These are phyloP conservation scores for Zangia roseola DNA, from an alignment of 768 basidiomycete species.

Conservation along the genomic window DNA sequence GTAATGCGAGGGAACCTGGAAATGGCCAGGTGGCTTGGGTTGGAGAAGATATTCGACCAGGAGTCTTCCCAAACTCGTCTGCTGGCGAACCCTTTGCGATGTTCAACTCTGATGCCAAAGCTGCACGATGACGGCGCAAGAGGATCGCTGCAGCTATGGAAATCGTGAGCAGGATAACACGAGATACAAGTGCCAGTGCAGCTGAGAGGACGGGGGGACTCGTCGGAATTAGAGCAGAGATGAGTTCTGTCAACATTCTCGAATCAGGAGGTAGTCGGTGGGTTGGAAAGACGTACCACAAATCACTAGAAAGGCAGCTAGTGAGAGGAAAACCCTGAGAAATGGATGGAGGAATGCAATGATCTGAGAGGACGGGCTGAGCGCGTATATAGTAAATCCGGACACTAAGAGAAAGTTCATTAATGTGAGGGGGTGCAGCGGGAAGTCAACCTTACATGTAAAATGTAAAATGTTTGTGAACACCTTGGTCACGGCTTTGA, in stretches of 20 bases:
- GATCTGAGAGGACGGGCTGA: constrained; percentile 7
- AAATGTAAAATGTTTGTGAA: constrained; percentile 20
- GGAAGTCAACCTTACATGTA: constrained; percentile 16
- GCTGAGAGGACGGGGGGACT: constrained; percentile 27
- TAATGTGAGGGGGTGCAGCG: not conserved
- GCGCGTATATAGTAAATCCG: constrained; percentile 24
- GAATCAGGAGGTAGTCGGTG: not conserved
- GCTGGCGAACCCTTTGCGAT: constrained; percentile 15
- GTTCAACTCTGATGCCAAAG: not conserved
- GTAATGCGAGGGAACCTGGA: constrained; percentile 27
- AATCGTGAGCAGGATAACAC: constrained; percentile 18
- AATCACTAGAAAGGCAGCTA: constrained; percentile 21
- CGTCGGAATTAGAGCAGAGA: constrained; percentile 24
- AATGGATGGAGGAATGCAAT: constrained; percentile 6
- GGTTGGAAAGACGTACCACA: constrained; percentile 24
- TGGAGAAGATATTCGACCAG: constrained; percentile 27
- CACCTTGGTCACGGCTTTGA: constrained; percentile 14
- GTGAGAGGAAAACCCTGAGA: constrained; percentile 14
- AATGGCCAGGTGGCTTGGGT: constrained; percentile 34
- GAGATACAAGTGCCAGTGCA: constrained; percentile 23
- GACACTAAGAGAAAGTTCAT: constrained; percentile 19
- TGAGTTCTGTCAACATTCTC: constrained; percentile 17
- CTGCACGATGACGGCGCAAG: not conserved
- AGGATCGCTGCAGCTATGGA: constrained; percentile 8
- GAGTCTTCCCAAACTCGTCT: constrained; percentile 2